A percentile compares a stretch with the other conserved stretches of the same genome.
Evolutionary conservation across 2,329 filamentous ascomycete genomes (phyloP).

Genomic region (Fusarium praegraminearum): DNA sequence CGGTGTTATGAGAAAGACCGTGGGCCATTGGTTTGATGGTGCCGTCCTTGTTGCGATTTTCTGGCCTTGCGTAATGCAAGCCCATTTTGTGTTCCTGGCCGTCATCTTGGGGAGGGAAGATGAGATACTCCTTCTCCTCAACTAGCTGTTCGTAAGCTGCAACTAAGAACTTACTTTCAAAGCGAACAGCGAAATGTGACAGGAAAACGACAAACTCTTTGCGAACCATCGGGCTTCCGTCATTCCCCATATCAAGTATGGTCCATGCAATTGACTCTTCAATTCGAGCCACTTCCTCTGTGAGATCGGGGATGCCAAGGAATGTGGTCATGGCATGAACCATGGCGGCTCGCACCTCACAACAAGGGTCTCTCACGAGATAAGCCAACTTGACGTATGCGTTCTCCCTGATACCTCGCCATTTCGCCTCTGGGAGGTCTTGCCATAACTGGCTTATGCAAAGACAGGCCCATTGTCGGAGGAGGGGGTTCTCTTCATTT

Average conservation of each 20-base stretch:
- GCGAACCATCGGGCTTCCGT: slow-evolving; percentile 93
- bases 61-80: slow-evolving; percentile 69
- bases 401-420: slow-evolving; percentile 90
- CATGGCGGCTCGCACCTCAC: slow-evolving; percentile 94
- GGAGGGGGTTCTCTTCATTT: slow-evolving; percentile 86
- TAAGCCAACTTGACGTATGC: slow-evolving; percentile 85
- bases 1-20: slow-evolving; percentile 83
- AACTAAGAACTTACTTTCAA: slow-evolving; percentile 92
- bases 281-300: slow-evolving; percentile 88
- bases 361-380: slow-evolving; percentile 85
- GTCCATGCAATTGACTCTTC: slow-evolving; percentile 93
- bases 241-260: slow-evolving; percentile 89
- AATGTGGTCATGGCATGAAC: slow-evolving; percentile 94
- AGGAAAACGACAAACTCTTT: slow-evolving; percentile 95
- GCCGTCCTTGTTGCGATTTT: slow-evolving; percentile 68
- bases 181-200: slow-evolving; percentile 89
- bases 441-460: slow-evolving; percentile 96
- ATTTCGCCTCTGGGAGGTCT: slow-evolving; percentile 92
- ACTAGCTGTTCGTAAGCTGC: slow-evolving; percentile 90
- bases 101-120: slow-evolving; percentile 67
- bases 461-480: slow-evolving; percentile 95
- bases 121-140: slow-evolving; percentile 80
- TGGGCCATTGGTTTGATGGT: slow-evolving; percentile 68
- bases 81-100: slow-evolving; percentile 71
- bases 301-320: slow-evolving; percentile 91